These are phyloP conservation scores for Penicillium sp. DNA, from an alignment of 2,329 filamentous ascomycete genomes.

Conservation along the genomic window DNA sequence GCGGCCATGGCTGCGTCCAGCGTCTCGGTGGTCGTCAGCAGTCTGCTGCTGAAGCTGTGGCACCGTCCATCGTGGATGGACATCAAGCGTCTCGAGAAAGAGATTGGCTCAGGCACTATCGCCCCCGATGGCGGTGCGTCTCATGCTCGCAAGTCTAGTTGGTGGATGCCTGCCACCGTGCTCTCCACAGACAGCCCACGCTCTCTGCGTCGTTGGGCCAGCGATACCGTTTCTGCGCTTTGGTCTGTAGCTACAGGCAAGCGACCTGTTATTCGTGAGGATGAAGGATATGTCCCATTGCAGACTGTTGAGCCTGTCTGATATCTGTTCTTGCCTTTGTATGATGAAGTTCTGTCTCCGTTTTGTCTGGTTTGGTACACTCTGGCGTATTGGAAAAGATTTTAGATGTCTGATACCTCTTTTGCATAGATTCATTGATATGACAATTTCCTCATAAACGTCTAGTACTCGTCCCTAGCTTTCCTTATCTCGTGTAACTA, in stretches of 20 bases:
- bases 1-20: slow-evolving; percentile 90
- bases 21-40: slow-evolving; percentile 84
- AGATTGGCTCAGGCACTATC: slow-evolving; percentile 39
- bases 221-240: slow-evolving; percentile 18
- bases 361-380: background rate
- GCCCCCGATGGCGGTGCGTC: slow-evolving; percentile 6
- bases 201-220: slow-evolving; percentile 19
- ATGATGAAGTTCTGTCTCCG: background rate
- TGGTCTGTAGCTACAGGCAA: slow-evolving; percentile 33
- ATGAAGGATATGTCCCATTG: slow-evolving; percentile 47
- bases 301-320: slow-evolving; percentile 43
- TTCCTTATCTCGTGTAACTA: background rate
- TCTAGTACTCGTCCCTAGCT: background rate
- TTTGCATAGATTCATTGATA: slow-evolving; percentile 6
- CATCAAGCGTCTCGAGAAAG: slow-evolving; percentile 62
- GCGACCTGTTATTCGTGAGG: slow-evolving; percentile 20
- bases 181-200: slow-evolving; percentile 18
- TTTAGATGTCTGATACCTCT: slow-evolving; percentile 20
- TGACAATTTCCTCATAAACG: background rate
- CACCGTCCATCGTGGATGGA: slow-evolving; percentile 83
- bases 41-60: slow-evolving; percentile 84
- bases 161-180: slow-evolving; percentile 33
- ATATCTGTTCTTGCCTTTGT: background rate
- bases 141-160: slow-evolving; percentile 23
- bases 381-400: background rate